phyloP scores from a whole-genome alignment of 352 stramenopile genomes.

The Albugo candida region DNA sequence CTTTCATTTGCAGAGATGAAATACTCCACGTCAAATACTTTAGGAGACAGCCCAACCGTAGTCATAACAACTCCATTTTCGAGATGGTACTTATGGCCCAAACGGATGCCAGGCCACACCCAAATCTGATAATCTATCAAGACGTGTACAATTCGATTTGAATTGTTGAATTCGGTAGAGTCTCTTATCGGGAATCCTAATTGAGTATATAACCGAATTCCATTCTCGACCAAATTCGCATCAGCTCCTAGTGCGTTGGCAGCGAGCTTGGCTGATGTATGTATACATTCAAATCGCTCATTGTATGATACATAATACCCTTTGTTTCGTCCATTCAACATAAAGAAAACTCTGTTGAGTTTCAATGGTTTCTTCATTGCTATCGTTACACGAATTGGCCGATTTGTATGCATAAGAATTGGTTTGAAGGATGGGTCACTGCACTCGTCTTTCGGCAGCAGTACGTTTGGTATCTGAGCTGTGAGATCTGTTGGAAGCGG shows the following conservation, averaged over 20 bases:
- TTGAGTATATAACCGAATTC: slow-evolving; percentile 53
- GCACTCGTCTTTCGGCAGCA: background rate
- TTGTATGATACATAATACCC: slow-evolving; percentile 67
- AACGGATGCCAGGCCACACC: slow-evolving; percentile 58
- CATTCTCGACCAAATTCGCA: slow-evolving; percentile 36
- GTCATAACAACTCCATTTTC: slow-evolving; percentile 54
- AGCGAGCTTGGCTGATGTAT: slow-evolving; percentile 18
- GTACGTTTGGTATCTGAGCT: too few species aligned
- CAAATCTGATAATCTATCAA: slow-evolving; percentile 69
- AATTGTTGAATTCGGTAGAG: slow-evolving; percentile 17
- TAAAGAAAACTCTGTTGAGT: slow-evolving; percentile 51
- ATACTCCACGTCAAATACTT: slow-evolving; percentile 53
- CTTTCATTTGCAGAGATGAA: slow-evolving; percentile 41
- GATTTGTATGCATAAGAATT: too few species aligned
- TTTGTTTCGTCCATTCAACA: slow-evolving; percentile 72
- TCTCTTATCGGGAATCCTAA: slow-evolving; percentile 38
- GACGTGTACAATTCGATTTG: slow-evolving; percentile 52
- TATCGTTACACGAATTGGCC: slow-evolving; percentile 20
- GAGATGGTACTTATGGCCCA: slow-evolving; percentile 48
- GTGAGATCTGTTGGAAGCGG: too few species aligned
- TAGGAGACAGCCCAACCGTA: slow-evolving; percentile 39
- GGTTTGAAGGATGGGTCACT: too few species aligned
- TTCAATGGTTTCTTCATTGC: slow-evolving; percentile 19
- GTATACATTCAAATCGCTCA: slow-evolving; percentile 38
- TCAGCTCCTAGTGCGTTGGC: slow-evolving; percentile 45